Percentiles rank a stretch among this genome's conserved stretches.
These are phyloP conservation scores for Melianthus villosus DNA, from an alignment of 441 rosid species.

Conservation along the genomic window DNA sequence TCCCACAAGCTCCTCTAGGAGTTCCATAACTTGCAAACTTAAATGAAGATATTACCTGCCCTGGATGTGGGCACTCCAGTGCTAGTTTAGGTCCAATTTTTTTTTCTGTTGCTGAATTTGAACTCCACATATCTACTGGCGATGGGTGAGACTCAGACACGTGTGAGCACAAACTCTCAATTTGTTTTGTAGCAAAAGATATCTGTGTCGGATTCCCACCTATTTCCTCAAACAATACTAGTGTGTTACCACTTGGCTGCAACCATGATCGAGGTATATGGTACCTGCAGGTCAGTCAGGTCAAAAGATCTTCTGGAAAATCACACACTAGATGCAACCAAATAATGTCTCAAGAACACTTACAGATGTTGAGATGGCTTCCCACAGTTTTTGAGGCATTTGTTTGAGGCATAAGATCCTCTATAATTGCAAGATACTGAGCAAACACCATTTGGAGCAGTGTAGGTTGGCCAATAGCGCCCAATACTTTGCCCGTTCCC, in stretches of 20 bases:
- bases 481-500: constrained; percentile 93
- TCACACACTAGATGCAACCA: neutral
- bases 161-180: constrained; percentile 38
- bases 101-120: constrained; percentile 23
- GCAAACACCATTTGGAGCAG: constrained; percentile 39
- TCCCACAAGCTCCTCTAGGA: constrained; percentile 66
- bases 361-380: constrained; percentile 83
- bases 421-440: constrained; percentile 51
- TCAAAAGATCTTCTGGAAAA: neutral
- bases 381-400: constrained; percentile 78
- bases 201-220: constrained; percentile 88
- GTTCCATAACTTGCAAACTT: constrained; percentile 82
- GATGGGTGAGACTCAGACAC: constrained; percentile 64
- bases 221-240: constrained; percentile 73
- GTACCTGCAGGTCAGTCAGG: constrained; percentile 30
- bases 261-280: constrained; percentile 94
- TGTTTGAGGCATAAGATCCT: constrained; percentile 44
- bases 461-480: constrained; percentile 75
- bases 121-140: constrained; percentile 59
- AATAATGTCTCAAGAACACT: constrained; percentile 16
- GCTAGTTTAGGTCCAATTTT: constrained; percentile 30
- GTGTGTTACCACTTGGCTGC: constrained; percentile 47
- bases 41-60: constrained; percentile 60
- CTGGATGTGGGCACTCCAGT: constrained; percentile 41
- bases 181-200: constrained; percentile 35